Base-by-base conservation (phyloP, 2,329 filamentous ascomycete genomes). In the Pseudogymnoascus sp. region DNA sequence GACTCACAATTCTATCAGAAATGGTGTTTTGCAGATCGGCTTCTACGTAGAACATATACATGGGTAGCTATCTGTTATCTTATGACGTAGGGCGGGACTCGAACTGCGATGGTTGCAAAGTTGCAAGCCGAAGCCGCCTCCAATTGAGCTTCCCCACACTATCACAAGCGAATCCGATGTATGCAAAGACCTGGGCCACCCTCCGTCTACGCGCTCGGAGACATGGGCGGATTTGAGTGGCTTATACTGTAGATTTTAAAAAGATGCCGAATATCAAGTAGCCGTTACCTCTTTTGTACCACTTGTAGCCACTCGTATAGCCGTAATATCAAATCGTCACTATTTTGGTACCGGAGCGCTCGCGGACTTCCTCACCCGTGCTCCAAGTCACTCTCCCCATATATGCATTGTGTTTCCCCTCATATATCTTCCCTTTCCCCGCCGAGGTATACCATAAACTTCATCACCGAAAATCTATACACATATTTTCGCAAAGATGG, bases 401-500 rank as follows among this genome's bases (percentile, higher is more conserved):
- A 61, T 61, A 61, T 61, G 60, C 60, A 61, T 61, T 25, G 60
- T 41, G 39, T 61, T 41, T 61, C 60, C 60, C 60, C 60, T 61
- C 60, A 61, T 61, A 61, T 61, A 61, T 43, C 34, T 61, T 19
- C 2, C 60, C 34, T 61, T 61, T 61, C 60, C 60, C 60, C 60
- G 23, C 60, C 25, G 34, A 39, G 39, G 39, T 61, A 39, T 45
- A 34, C 61, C 41, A 39, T 31, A 62, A 34, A 48, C 41, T 23
- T 51, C 41, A 45, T 48, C 61, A 31, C 61, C 13, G 51, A 43
- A 51, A 19, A 57, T 62, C 51, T 21, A 61, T 25, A 39, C 60
- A 28, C 23, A 61, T 39, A 61, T 43, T 25, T 41, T 43, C 34
- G 34, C 63, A 73, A 81, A 67, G 70, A 92, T 92, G 89, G 82